These are phyloP conservation scores for Chaetomium fimeti DNA, from an alignment of 495 filamentous ascomycete species.

Conservation along the genomic window DNA sequence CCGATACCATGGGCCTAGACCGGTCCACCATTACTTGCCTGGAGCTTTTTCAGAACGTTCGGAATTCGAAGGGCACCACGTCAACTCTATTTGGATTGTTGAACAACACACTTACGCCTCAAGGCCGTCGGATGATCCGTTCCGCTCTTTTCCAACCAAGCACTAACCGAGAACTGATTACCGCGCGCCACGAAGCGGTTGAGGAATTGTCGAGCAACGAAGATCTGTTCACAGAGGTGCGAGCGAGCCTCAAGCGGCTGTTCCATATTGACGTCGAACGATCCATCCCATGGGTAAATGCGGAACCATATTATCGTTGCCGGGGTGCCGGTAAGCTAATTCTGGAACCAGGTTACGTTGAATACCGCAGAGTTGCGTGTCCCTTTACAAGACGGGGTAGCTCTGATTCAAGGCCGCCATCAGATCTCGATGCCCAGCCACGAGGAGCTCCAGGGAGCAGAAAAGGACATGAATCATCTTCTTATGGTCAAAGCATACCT, in stretches of 20 bases:
- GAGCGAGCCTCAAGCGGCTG: conserved; percentile 52
- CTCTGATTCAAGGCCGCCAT: conserved; percentile 28
- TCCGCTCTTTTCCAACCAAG: conserved; percentile 88
- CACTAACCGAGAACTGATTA: conserved; percentile 59
- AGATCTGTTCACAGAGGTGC: conserved; percentile 78
- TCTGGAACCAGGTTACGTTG: neutral
- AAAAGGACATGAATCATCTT: conserved; percentile 31
- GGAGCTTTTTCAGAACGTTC: conserved; percentile 86
- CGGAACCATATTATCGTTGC: neutral
- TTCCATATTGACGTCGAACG: conserved; percentile 30
- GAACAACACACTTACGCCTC: conserved; percentile 81
- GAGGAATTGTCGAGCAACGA: conserved; percentile 81
- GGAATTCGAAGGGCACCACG: conserved; percentile 68
- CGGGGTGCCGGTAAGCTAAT: conserved; percentile 3
- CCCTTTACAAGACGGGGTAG: conserved; percentile 25
- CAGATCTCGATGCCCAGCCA: conserved; percentile 54
- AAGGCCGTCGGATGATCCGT: conserved; percentile 78
- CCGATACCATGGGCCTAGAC: conserved; percentile 94
- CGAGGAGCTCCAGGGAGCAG: conserved; percentile 26
- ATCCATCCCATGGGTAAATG: conserved; percentile 23
- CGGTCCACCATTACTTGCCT: conserved; percentile 77
- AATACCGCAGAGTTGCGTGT: neutral
- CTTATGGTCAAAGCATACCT: conserved; percentile 60
- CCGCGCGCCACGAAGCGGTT: conserved; percentile 76
- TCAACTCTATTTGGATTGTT: conserved; percentile 76